These are phyloP conservation scores for Hansfordia pulvinata DNA, from an alignment of 2,329 filamentous ascomycete genomes.

Conservation along the genomic window DNA sequence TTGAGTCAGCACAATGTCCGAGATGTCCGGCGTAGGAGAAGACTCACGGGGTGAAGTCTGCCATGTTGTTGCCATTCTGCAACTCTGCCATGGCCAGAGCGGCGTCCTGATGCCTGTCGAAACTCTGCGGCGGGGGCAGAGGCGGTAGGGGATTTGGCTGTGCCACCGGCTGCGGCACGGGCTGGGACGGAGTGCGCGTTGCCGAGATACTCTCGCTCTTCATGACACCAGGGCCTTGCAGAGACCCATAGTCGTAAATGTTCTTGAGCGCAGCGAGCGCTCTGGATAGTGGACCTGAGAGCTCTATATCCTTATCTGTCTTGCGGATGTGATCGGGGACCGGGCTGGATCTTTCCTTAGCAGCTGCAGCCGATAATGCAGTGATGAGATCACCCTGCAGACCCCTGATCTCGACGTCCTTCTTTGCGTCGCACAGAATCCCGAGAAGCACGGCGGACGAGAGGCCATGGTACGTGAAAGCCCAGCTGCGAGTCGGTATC, in stretches of 20 bases:
- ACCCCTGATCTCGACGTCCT: slow-evolving; percentile 47
- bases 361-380: slow-evolving; percentile 48
- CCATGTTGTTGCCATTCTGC: slow-evolving; percentile 39
- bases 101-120: slow-evolving; percentile 45
- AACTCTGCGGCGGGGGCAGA: slow-evolving; percentile 12
- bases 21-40: too few relatives aligned
- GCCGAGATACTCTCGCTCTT: slow-evolving; percentile 34
- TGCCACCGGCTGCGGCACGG: slow-evolving; percentile 22
- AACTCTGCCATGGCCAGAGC: slow-evolving; percentile 52
- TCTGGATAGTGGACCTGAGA: slow-evolving; percentile 46
- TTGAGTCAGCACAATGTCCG: too few relatives aligned
- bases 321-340: slow-evolving; percentile 37
- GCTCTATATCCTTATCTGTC: slow-evolving; percentile 46
- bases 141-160: slow-evolving; percentile 11
- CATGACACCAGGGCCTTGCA: slow-evolving; percentile 31
- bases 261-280: slow-evolving; percentile 48
- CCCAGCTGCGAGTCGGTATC: slow-evolving; percentile 54
- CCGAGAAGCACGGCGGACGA: slow-evolving; percentile 52
- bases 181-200: slow-evolving; percentile 28
- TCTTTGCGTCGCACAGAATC: slow-evolving; percentile 48
- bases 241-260: slow-evolving; percentile 51
- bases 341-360: slow-evolving; percentile 41
- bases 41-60: slow-evolving; percentile 29
- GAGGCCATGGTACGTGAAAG: slow-evolving; percentile 53
- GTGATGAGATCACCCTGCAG: slow-evolving; percentile 51